A percentile compares a stretch with the other conserved stretches of the same genome.
These are phyloP conservation scores for Heliamphora pulchella DNA, from an alignment of 179 eudicot species.

Conservation along the genomic window DNA sequence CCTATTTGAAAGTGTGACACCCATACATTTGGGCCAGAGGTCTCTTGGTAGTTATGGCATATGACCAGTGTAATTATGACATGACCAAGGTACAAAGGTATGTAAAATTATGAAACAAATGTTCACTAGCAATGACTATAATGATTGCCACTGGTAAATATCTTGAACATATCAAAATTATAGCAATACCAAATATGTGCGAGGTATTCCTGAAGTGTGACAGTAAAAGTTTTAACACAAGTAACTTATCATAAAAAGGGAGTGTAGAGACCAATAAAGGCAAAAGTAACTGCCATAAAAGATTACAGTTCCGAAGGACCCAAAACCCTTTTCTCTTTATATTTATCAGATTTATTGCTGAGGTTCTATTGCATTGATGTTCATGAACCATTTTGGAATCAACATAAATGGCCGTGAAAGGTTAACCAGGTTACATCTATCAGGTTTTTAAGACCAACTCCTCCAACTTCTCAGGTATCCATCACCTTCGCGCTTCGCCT, in stretches of 20 bases:
- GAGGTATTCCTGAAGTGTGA: not conserved
- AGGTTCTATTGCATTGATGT: not conserved
- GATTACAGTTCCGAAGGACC: not conserved
- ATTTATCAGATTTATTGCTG: not conserved
- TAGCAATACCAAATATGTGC: not conserved
- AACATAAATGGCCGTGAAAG: not conserved
- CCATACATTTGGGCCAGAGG: too few relatives aligned
- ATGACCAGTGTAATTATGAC: too few relatives aligned
- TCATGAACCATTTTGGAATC: constrained; percentile 5
- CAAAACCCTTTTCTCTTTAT: not conserved
- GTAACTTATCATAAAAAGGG: not conserved
- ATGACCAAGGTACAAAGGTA: not conserved
- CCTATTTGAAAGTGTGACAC: too few relatives aligned
- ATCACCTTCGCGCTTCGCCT: too few relatives aligned
- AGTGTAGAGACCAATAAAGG: not conserved
- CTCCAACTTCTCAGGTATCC: too few relatives aligned
- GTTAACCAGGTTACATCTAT: not conserved
- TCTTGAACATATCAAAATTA: not conserved
- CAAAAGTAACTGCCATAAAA: not conserved
- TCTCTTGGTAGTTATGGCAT: too few relatives aligned
- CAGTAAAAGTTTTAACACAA: not conserved
- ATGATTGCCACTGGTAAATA: not conserved
- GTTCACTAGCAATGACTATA: not conserved
- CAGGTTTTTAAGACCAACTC: too few relatives aligned
- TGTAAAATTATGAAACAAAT: not conserved